phyloP scores from a whole-genome alignment of 495 filamentous ascomycete species.

The Aspergillus sparsus region DNA sequence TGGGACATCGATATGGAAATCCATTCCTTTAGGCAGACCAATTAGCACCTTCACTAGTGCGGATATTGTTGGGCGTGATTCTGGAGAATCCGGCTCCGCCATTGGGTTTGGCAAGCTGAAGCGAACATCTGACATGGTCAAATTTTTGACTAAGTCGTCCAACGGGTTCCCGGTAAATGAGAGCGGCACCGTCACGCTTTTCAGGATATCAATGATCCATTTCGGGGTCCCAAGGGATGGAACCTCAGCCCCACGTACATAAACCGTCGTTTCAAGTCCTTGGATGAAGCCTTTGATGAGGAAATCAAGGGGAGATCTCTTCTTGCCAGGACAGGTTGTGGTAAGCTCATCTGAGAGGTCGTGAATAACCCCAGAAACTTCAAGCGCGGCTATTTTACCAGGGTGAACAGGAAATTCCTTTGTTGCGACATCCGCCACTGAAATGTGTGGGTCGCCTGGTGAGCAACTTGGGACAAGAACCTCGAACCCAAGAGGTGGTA shows the following conservation, averaged over 20 bases:
- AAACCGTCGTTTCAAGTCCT: conserved; percentile 73
- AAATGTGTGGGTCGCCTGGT: conserved; percentile 59
- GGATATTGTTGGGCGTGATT: conserved; percentile 73
- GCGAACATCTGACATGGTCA: conserved; percentile 78
- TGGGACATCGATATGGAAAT: conserved; percentile 74
- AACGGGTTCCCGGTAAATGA: conserved; percentile 79
- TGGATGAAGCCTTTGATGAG: conserved; percentile 80
- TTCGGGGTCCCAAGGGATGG: conserved; percentile 65
- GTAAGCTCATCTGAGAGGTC: conserved; percentile 71
- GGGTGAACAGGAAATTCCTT: conserved; percentile 63
- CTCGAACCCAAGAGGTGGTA: conserved; percentile 80
- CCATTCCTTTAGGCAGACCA: conserved; percentile 78
- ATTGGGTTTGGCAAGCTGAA: conserved; percentile 79
- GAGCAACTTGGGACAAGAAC: conserved; percentile 79
- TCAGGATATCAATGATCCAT: conserved; percentile 80
- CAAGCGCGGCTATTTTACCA: conserved; percentile 61
- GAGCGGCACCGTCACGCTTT: conserved; percentile 79
- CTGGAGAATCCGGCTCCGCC: conserved; percentile 72
- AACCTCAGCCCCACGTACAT: conserved; percentile 72
- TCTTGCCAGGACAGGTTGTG: conserved; percentile 67
- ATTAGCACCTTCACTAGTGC: conserved; percentile 78
- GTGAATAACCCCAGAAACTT: conserved; percentile 66
- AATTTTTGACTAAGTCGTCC: conserved; percentile 79
- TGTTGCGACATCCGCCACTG: conserved; percentile 76
- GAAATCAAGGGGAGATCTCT: conserved; percentile 81